Evolutionary conservation across 2,329 filamentous ascomycete species (phyloP).

Genomic region (Xylaria sp.): DNA sequence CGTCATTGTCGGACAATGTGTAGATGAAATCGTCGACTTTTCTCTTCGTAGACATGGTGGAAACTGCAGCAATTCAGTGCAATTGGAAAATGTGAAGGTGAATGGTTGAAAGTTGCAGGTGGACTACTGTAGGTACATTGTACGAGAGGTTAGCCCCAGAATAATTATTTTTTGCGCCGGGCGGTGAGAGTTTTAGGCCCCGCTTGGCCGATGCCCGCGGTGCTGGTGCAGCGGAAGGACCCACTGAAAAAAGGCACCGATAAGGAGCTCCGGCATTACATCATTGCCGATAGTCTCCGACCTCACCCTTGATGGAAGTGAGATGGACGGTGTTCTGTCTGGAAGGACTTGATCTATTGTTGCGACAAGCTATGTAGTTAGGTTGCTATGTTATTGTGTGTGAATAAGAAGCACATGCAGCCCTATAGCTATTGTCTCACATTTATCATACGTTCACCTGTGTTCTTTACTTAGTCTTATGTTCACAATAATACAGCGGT

Average conservation of each 20-base stretch:
- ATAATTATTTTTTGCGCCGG: constrained; percentile 27
- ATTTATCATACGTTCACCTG: too few relatives aligned
- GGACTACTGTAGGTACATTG: neutral
- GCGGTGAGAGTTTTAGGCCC: constrained; percentile 17
- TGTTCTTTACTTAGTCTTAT: too few relatives aligned
- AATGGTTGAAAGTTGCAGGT: neutral
- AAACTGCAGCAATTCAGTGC: neutral
- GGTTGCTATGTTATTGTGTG: too few relatives aligned
- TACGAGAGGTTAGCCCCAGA: constrained; percentile 4
- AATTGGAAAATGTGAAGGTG: too few relatives aligned
- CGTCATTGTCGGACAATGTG: constrained; percentile 56
- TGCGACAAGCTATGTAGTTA: too few relatives aligned
- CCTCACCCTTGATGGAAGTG: too few relatives aligned
- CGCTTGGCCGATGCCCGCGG: neutral
- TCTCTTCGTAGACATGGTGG: constrained; percentile 37
- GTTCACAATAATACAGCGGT: too few relatives aligned
- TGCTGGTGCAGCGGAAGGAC: neutral
- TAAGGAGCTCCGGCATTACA: neutral
- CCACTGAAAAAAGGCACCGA: neutral
- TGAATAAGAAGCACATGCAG: too few relatives aligned
- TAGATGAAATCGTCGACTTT: constrained; percentile 54
- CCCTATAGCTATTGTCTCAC: too few relatives aligned
- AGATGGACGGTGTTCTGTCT: too few relatives aligned
- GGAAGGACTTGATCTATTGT: too few relatives aligned
- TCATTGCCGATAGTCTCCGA: neutral